Base-by-base conservation (phyloP, 1,284 basidiomycete genomes). In the Sporisorium iseilematis-ciliati region DNA sequence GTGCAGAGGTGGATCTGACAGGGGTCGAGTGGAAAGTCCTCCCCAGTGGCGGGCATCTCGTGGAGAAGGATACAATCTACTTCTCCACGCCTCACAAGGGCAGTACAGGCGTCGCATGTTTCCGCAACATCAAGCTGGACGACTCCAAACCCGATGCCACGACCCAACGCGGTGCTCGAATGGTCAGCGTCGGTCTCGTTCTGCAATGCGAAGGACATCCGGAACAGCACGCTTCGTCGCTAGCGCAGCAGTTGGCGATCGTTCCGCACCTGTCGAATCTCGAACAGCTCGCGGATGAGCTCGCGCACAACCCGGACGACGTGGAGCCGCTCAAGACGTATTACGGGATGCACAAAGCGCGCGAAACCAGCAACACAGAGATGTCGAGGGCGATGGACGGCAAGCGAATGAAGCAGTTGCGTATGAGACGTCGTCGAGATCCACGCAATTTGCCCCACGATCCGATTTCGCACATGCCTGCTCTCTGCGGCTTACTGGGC, bases 1-100 rank as follows among this genome's bases (percentile, higher is more conserved):
- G 4, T 0, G 2, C 45, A 20, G 61, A 41, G 1, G 33, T 75
- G 12, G 67, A 74, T 25, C 59, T 74, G 20, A 61, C 45, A 8
- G 70, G 64, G 7, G 61, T 79, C 18, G 80, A 82, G 38, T 82
- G 80, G 80, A 81, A 80, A 61, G 79, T 72, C 7, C 62, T 82
- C 6, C 80, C 80, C 5, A 75, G 70, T 26, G 80, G 80, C 31
- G 65, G 73, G 0, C 80, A 82, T 52, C 55, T 71, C 2, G 58
- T 82, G 52, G 61, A 78, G 7, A 59, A 57, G 38, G 80, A 82
- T 31, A 41, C 65, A 29, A 68, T 82, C 65, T 79, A 70, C 60
- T 81, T 82, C 11, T 52, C 58, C 20, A 57, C 75, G 3, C 18
- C 55, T 7, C 52, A 53, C 5, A 45, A 65, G 7, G 54, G 29